Percentiles rank a stretch among this genome's conserved stretches.
These are phyloP conservation scores for Larix kaempferi DNA, from an alignment of 75 land plant species.

Conservation along the genomic window DNA sequence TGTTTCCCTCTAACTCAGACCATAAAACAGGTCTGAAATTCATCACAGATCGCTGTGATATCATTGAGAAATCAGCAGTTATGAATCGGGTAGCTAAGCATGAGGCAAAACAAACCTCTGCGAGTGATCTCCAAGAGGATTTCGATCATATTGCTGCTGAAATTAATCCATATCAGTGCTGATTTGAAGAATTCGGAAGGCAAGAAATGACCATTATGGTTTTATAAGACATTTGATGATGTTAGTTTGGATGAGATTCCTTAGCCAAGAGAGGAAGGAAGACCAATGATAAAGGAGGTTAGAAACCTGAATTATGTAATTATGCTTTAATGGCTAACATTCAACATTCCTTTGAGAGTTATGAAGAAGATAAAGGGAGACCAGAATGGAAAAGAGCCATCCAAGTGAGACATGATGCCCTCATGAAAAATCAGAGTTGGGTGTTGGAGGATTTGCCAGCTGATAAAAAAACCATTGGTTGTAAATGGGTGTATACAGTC, in stretches of 20 bases:
- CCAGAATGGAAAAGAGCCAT: conserved; percentile 9
- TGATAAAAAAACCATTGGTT: background rate
- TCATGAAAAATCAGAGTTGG: conserved; percentile 4
- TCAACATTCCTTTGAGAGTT: background rate
- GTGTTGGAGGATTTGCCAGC: background rate
- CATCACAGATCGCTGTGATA: too few species aligned
- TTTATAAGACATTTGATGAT: background rate
- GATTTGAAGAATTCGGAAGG: background rate
- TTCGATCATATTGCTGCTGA: background rate
- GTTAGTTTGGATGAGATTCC: background rate
- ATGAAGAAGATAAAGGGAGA: background rate
- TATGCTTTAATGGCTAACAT: conserved; percentile 5
- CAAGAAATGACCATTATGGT: background rate
- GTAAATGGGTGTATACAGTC: conserved; percentile 12
- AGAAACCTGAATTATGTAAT: background rate
- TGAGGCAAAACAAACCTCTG: background rate
- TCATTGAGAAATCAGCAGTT: background rate
- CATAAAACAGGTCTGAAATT: background rate
- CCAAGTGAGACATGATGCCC: conserved; percentile 1
- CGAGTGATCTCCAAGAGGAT: background rate
- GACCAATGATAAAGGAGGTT: background rate
- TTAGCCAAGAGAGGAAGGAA: background rate
- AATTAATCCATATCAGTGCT: background rate
- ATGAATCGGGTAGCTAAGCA: background rate
- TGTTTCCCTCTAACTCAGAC: background rate